Evolutionary conservation across 2,329 filamentous ascomycete genomes (phyloP), one percentile per base, ranked within the genome.

Genomic region (Pseudogymnoascus sp.): DNA sequence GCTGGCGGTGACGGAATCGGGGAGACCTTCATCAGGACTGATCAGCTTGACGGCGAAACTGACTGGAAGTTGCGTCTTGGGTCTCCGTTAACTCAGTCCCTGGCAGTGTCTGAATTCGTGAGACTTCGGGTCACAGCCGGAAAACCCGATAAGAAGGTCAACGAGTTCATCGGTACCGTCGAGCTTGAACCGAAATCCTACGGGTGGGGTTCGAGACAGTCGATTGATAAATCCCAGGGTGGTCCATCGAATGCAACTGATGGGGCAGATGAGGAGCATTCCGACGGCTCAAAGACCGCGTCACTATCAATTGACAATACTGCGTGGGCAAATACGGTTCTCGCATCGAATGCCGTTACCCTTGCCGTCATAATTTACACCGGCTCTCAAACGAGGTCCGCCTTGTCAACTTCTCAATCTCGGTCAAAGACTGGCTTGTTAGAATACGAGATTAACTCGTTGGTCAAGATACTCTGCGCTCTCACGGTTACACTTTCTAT

Each of bases 31-130:
- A 97, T 99, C 72, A 85, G 94, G 65, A 99, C 95, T 1, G 94
- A 99, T 75, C 94, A 99, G 73, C 82, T 99, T 8, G 94, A 99
- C 71, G 94, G 94, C 69, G 94, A 99, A 77, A 99, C 94, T 0
- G 94, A 99, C 72, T 99, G 94, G 95, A 99, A 99, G 76, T 79
- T 99, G 63, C 87, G 95, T 31, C 76, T 97, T 37, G 92, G 94
- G 1, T 94, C 92, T 11, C 85, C 90, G 0, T 76, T 97, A 25
- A 93, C 92, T 0, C 94, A 99, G 72, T 83, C 79, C n/a, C 78
- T 99, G 18, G 77, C 86, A 0, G 77, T 87, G 1, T 83, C 84
- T 53, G 90, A 96, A 67, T 86, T 96, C 66, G 80, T 86, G 61
- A 80, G 84, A 16, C 77, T 88, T 35, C 81, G 82, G 25, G 84